Evolutionary conservation across 495 filamentous ascomycete species (phyloP).

Genomic region (Symbiotaphrina buchneri): DNA sequence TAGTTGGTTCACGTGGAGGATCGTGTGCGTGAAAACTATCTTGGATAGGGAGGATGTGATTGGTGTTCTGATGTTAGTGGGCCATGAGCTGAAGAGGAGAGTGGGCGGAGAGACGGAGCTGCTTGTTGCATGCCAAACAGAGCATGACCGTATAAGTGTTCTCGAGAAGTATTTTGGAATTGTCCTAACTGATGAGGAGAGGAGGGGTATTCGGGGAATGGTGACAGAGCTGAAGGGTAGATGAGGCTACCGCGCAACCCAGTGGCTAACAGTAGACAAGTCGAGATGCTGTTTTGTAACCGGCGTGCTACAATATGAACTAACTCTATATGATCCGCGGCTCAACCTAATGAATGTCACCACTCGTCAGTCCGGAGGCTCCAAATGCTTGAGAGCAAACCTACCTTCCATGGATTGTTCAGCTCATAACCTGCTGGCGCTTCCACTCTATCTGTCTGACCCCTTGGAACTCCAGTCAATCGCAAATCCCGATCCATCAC

Average conservation of each 20-base stretch:
- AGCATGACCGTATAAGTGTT: constrained; percentile 25
- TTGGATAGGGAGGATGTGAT: constrained; percentile 21
- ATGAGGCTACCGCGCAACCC: background rate
- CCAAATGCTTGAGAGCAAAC: too few relatives aligned
- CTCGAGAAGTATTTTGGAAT: constrained; percentile 33
- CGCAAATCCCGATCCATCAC: constrained; percentile 95
- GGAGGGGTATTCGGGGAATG: constrained; percentile 22
- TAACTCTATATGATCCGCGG: too few relatives aligned
- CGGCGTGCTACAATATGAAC: too few relatives aligned
- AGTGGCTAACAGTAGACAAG: too few relatives aligned
- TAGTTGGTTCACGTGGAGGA: constrained; percentile 22
- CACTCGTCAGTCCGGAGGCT: too few relatives aligned
- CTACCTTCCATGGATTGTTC: constrained; percentile 87
- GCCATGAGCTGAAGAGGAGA: constrained; percentile 31
- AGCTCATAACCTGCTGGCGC: constrained; percentile 81
- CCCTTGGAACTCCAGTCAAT: constrained; percentile 66
- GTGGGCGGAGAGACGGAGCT: constrained; percentile 30
- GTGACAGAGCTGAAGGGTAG: constrained; percentile 19
- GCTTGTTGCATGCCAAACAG: constrained; percentile 20
- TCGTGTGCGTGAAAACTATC: constrained; percentile 34
- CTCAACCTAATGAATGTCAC: too few relatives aligned
- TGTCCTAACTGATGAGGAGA: constrained; percentile 25
- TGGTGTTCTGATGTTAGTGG: constrained; percentile 35
- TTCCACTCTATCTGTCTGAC: constrained; percentile 56
- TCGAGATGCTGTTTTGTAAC: too few relatives aligned